Evolutionary conservation across 352 stramenopile genomes (phyloP), one percentile per base, ranked within the genome.

Genomic region (Phytophthora aleatoria): DNA sequence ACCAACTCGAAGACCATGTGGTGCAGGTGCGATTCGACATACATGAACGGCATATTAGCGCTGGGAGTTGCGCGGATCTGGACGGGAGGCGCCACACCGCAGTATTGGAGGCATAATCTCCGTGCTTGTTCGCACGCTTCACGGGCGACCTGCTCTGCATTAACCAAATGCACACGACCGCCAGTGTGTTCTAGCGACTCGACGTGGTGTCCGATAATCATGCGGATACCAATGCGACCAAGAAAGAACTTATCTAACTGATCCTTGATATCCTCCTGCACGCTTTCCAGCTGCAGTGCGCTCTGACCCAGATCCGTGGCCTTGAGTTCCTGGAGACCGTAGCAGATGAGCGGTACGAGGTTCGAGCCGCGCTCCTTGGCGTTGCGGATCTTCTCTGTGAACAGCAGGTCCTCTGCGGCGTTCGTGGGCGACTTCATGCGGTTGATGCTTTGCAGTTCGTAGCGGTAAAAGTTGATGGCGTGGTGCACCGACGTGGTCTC

Each of bases 231-330:
- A 63, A 99, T 99, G n/a, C 98, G 87, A 26, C 84, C 96, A 50
- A 99, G 89, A 73, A 99, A 99, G 76, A 99, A 99, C 44, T 87
- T 86, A 77, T 99, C 98, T 28, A 99, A 80, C 61, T 74, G 76
- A 12, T 87, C 58, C 57, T 81, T 83, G 51, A 92, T 76, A 51
- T 90, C 81, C 26, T 90, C 77, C 54, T 92, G 83, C 35, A 90
- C 75, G 42, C 59, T 74, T 55, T 77, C 73, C 26, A 85, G 68
- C 50, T 76, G 71, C 54, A 92, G 71, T 20, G 76, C 76, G 50
- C 72, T 83, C 45, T 67, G 64, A 16, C 79, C 81, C 1, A 87
- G 50, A 33, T 90, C 79, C 5, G 83, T 90, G 35, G 54, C 24
- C 42, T 79, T 78, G 50, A 90, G 73, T 47, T 90, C 81, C 48